Evolutionary conservation across 345 rosid species (phyloP), one percentile per base, ranked within the genome.

Genomic region (Microcos paniculata): DNA sequence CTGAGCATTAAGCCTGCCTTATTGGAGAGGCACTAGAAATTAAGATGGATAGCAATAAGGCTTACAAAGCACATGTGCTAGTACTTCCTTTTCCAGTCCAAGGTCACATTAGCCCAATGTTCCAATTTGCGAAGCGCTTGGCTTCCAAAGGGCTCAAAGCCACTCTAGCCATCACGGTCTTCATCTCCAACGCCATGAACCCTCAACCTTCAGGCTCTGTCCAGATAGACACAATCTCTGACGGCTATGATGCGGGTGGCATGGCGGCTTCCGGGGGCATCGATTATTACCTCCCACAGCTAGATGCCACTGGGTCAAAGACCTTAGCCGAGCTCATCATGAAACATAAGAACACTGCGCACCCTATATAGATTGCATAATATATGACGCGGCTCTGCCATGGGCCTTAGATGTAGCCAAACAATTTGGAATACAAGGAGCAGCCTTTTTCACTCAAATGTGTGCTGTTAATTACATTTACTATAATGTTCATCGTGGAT

Each of bases 381-480:
- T 93, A 0, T 90, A 93, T 30, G 98, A 91, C 72, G 78, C n/a
- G 91, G 8, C 87, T 89, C 75, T 61, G 88, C 82, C 86, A 0
- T 93, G 97, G 97, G 89, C 82, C 2, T 80, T 91, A 21, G 93
- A 90, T 19, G 82, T 91, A 19, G 90, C 92, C 42, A 84, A 86
- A 48, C 75, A 73, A n/a, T 83, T 83, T 1, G 91, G 88, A 18
- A 26, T 91, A 6, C 16, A 49, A 7, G 91, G 79, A 0, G 94
- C 92, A 3, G 83, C 88, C 3, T 90, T 93, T 78, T 93, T 93
- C 43, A 91, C 98, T 3, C 94, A 91, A 45, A 65, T 82, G 4
- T 91, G 94, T 64, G 84, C 84, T 0, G 92, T 91, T 10, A 78
- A 91, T 82, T 91, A 81, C 57, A 45, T 93, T 3, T 88, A 85